A percentile compares a stretch with the other conserved stretches of the same genome.
phyloP scores from a whole-genome alignment of 768 basidiomycete species.

The Exidia glandulosa region DNA sequence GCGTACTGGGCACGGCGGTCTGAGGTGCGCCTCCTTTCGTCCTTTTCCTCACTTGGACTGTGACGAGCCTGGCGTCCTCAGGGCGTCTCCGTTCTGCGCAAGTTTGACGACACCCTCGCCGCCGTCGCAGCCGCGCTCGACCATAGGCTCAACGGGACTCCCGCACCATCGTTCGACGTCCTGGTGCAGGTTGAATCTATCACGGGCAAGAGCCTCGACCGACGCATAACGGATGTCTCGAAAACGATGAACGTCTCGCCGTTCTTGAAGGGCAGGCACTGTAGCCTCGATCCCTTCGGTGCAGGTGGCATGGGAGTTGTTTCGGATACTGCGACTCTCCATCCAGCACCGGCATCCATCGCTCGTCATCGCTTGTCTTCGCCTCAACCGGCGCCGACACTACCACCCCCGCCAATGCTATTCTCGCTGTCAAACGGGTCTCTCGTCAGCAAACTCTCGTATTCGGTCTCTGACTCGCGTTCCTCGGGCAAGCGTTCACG shows the following conservation, averaged over 20 bases:
- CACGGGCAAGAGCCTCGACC: constrained; percentile 39
- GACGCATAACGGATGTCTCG: constrained; percentile 38
- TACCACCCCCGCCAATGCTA: too few relatives aligned
- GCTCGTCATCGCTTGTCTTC: too few relatives aligned
- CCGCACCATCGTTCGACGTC: background rate
- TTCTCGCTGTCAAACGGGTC: background rate
- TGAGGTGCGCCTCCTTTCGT: too few relatives aligned
- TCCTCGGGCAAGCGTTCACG: background rate
- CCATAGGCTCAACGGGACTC: constrained; percentile 25
- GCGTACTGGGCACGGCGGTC: constrained; percentile 44
- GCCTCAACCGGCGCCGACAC: too few relatives aligned
- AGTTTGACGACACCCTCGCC: constrained; percentile 29
- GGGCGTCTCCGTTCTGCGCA: constrained; percentile 34
- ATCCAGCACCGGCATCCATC: too few relatives aligned
- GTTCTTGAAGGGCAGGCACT: constrained; percentile 41
- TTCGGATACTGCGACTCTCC: background rate
- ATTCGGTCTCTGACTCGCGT: background rate
- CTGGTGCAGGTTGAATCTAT: constrained; percentile 27
- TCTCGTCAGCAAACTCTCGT: background rate
- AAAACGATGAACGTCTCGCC: constrained; percentile 36
- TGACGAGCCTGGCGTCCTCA: too few relatives aligned
- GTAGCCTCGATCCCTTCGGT: constrained; percentile 39
- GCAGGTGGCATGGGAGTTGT: constrained; percentile 17
- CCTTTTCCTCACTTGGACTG: too few relatives aligned
- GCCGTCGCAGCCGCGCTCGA: constrained; percentile 31